These are phyloP conservation scores for Leishmania amazonensis DNA, from an alignment of 208 protist genomes.

Conservation along the genomic window DNA sequence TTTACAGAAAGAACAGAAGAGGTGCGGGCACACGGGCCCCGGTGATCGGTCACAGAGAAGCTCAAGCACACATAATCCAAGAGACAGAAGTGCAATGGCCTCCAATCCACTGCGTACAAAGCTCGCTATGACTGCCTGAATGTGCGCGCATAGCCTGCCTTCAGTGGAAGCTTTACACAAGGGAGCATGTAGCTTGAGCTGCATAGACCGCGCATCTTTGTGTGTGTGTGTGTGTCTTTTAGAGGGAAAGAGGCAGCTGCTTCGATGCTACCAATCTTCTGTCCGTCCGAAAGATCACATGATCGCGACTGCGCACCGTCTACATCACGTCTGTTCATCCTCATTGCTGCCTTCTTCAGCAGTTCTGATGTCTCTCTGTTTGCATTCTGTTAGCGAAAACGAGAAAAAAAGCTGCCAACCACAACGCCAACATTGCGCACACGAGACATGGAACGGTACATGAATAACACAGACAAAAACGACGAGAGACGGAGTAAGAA, in stretches of 20 bases:
- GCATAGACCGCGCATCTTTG: too few species aligned
- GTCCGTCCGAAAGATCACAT: neutral
- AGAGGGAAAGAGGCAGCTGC: neutral
- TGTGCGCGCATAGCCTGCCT: neutral
- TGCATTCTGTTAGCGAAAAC: neutral
- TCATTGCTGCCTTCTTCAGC: neutral
- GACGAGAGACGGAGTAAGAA: neutral
- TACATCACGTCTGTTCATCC: neutral
- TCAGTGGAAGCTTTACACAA: neutral
- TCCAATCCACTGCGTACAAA: neutral
- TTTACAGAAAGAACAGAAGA: neutral
- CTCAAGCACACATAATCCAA: neutral
- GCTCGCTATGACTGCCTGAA: neutral
- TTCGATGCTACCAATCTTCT: neutral
- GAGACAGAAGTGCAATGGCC: neutral
- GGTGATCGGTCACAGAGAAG: neutral
- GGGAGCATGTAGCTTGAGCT: too few species aligned
- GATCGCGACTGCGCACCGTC: neutral
- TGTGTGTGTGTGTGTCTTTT: neutral
- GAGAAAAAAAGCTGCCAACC: neutral
- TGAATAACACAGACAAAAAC: neutral
- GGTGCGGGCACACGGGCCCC: too few species aligned
- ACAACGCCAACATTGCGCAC: neutral
- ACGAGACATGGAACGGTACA: neutral
- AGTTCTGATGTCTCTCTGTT: neutral